phyloP scores from a whole-genome alignment of 495 filamentous ascomycete species.

The Extremus antarcticus region DNA sequence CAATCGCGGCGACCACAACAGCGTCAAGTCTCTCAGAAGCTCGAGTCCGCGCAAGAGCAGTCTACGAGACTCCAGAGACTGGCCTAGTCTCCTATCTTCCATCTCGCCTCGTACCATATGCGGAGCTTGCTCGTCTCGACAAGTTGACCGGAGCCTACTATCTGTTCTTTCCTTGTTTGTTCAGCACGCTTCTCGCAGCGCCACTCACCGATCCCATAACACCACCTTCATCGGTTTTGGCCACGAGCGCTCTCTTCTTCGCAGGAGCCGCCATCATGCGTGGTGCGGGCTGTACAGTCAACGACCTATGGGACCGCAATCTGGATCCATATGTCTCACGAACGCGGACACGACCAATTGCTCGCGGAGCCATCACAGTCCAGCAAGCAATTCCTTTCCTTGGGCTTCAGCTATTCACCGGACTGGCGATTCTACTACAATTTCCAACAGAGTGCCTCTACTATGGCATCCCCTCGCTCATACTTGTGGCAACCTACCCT shows the following conservation, averaged over 20 bases:
- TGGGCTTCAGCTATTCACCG: slow-evolving; percentile 66
- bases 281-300: slow-evolving; percentile 94
- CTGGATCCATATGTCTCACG: slow-evolving; percentile 84
- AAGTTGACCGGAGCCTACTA: slow-evolving; percentile 94
- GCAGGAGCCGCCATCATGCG: slow-evolving; percentile 88
- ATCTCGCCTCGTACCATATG: slow-evolving; percentile 71
- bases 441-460: slow-evolving; percentile 76
- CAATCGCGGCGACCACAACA: neutral
- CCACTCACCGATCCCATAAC: slow-evolving; percentile 51
- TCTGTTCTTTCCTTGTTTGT: slow-evolving; percentile 89
- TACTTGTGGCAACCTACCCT: slow-evolving; percentile 75
- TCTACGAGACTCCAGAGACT: slow-evolving; percentile 58
- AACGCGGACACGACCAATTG: slow-evolving; percentile 80
- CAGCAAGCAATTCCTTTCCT: slow-evolving; percentile 69
- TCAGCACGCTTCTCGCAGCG: slow-evolving; percentile 64
- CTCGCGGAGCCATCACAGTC: slow-evolving; percentile 69
- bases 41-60: neutral
- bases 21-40: neutral
- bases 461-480: slow-evolving; percentile 76
- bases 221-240: slow-evolving; percentile 43
- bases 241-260: slow-evolving; percentile 69
- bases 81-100: slow-evolving; percentile 73
- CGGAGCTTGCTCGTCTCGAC: slow-evolving; percentile 84
- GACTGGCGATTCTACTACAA: slow-evolving; percentile 71
- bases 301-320: slow-evolving; percentile 93